Base-by-base conservation (phyloP, 176 grass and related monocot species). In the Bolboschoenus planiculmis region DNA sequence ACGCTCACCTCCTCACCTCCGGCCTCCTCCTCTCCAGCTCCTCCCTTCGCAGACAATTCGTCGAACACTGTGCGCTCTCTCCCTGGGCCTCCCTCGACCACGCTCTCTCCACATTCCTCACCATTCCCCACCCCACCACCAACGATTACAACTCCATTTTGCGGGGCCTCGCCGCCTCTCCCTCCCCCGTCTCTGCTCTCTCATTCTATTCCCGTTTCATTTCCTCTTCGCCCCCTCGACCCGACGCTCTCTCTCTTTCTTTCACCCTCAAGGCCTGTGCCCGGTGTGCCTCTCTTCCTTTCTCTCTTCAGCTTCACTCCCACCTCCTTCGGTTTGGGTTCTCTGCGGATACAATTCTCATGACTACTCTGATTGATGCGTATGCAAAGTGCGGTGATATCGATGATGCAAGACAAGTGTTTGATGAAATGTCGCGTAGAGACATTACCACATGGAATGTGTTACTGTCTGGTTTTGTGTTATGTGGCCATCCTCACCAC, bases 391-490 rank as follows among this genome's bases (percentile, higher is more conserved):
- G 78, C 29, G 53, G 80, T 21, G 81, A 84, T 55, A 83, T 90
- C 11, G 56, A 13, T 0, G 71, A 80, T 4, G 90, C 92, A 20
- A 86, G 85, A 29, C 84, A 83, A 60, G 84, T 92, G 86, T 97
- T 97, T 57, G 90, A 92, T 46, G 94, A 89, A 89, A 97, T 97
- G 85, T 3, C 70, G 0, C 61, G 87, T 0, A 83, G 91, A 18
- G 94, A 97, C 48, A 84, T 97, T 40, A 85, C 92, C 27, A 84
- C 94, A 8, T 97, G 94, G 94, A 97, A 97, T 20, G 87, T 89
- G 0, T 80, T 94, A 47, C 83, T 97, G 3, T 87, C 92, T 6
- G 92, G 92, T 20, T 72, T 97, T 31, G 88, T 87, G 5, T 86
- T 88, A 30, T 85, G 90, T 24, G 84, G 85, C 10, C 88, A 94